A percentile compares a stretch with the other conserved stretches of the same genome.
Evolutionary conservation across 208 protist species (phyloP).

Genomic region (Tetramitus jugosus): DNA sequence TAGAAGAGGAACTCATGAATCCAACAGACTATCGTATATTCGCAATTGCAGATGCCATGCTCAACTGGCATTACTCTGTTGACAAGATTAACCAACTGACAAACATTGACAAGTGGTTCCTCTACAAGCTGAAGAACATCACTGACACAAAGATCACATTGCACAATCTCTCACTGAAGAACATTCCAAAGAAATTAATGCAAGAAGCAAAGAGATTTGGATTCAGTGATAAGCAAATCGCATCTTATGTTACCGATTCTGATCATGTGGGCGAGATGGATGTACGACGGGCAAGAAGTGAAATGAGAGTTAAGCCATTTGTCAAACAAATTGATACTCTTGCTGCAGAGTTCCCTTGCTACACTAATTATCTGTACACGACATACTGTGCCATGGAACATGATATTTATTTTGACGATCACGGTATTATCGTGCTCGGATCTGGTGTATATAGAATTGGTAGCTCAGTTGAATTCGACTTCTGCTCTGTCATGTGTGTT

Average conservation of each 20-base stretch:
- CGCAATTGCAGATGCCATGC: conserved; percentile 56
- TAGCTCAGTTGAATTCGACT: conserved; percentile 93
- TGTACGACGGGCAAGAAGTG: conserved; percentile 15
- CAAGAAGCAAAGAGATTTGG: conserved; percentile 73
- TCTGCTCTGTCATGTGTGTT: conserved; percentile 86
- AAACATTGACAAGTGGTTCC: conserved; percentile 90
- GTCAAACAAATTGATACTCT: conserved; percentile 95
- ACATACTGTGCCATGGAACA: conserved; percentile 65
- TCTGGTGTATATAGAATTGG: conserved; percentile 96
- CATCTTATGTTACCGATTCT: conserved; percentile 37
- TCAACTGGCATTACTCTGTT: conserved; percentile 64
- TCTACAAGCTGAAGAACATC: conserved; percentile 87
- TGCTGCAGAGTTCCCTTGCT: conserved; percentile 91
- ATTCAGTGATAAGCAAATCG: conserved; percentile 87
- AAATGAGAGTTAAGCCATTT: conserved; percentile 60
- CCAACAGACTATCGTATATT: conserved; percentile 71
- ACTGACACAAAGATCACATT: conserved; percentile 40
- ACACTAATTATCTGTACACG: conserved; percentile 87
- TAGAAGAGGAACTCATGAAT: conserved; percentile 41
- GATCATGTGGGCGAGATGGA: neutral
- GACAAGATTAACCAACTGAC: conserved; percentile 80
- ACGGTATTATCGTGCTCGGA: conserved; percentile 87
- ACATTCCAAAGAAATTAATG: conserved; percentile 53
- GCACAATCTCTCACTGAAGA: neutral
- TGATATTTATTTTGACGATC: conserved; percentile 39